A percentile compares a stretch with the other conserved stretches of the same genome.
Conservation (phyloP, 2,329 filamentous ascomycete species). For the Colletotrichum filicis region DNA sequence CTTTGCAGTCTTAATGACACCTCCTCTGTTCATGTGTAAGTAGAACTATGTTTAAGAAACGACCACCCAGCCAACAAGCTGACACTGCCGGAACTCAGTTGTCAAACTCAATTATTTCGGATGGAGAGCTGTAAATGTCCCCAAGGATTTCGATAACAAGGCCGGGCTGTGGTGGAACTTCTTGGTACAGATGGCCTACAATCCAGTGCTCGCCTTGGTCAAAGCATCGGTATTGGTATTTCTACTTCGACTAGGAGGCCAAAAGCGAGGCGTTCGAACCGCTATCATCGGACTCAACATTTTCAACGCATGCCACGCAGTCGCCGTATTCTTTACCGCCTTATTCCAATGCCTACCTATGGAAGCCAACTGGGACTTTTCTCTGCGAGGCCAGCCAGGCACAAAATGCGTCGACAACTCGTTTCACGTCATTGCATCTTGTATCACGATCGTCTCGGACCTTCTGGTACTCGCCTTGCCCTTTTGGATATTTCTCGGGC, state of each 20-base stretch:
- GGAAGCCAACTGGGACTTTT: conserved; percentile 44
- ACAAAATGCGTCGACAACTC: neutral
- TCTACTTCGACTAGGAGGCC: conserved; percentile 51
- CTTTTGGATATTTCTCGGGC: conserved; percentile 50
- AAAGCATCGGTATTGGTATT: conserved; percentile 57
- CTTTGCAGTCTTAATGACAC: conserved; percentile 34
- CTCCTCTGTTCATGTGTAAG: conserved; percentile 42
- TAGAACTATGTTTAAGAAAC: neutral
- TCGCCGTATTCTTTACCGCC: conserved; percentile 49
- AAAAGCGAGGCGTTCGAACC: conserved; percentile 45
- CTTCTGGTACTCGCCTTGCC: conserved; percentile 42
- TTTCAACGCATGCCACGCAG: conserved; percentile 39
- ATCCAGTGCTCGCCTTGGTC: conserved; percentile 56
- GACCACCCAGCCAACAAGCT: neutral
- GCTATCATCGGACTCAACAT: neutral
- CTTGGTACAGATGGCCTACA: conserved; percentile 53
- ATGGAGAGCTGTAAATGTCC: conserved; percentile 32
- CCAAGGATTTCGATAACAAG: conserved; percentile 29
- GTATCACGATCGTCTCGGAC: conserved; percentile 4
- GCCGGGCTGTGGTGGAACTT: conserved; percentile 42
- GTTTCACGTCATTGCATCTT: conserved; percentile 3
- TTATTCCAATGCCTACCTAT: conserved; percentile 53
- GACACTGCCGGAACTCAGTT: neutral
- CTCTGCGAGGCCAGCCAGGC: neutral
- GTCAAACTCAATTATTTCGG: conserved; percentile 46